Conservation (phyloP, 2,329 filamentous ascomycete species). For the Ilyonectria mors-panacis region DNA sequence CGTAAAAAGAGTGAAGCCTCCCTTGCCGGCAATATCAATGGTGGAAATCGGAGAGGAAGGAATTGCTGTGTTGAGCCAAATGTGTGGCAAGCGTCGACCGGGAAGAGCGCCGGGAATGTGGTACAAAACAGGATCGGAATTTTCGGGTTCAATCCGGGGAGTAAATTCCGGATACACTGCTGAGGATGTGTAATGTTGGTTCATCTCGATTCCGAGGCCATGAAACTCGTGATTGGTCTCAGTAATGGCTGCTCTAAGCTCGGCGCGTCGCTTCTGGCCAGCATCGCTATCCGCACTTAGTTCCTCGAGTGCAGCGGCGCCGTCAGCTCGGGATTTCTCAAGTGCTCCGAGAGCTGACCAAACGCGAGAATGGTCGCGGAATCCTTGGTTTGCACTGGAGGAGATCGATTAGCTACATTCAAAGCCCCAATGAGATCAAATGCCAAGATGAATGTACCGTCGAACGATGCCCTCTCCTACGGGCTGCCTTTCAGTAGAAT, state of each 20-base stretch:
- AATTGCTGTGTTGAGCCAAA: not conserved
- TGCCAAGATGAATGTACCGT: not conserved
- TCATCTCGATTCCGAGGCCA: slow-evolving; percentile 1
- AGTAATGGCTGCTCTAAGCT: not conserved
- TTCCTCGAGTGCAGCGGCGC: not conserved
- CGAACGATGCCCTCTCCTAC: slow-evolving; percentile 62
- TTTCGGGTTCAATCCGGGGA: not conserved
- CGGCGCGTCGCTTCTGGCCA: not conserved
- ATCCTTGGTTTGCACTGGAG: slow-evolving; percentile 69
- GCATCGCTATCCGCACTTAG: not conserved
- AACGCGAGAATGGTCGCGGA: slow-evolving; percentile 65
- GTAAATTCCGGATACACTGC: not conserved
- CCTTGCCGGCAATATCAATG: too few relatives aligned
- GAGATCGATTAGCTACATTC: not conserved
- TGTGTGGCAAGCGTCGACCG: not conserved
- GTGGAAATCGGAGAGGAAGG: not conserved
- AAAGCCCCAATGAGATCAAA: not conserved
- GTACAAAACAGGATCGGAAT: not conserved
- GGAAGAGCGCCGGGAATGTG: not conserved
- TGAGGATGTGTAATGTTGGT: not conserved
- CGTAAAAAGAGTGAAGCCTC: too few relatives aligned
- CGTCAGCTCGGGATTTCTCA: not conserved
- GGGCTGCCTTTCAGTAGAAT: slow-evolving; percentile 63
- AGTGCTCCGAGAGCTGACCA: slow-evolving; percentile 47
- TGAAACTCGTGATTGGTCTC: not conserved